A percentile compares a stretch with the other conserved stretches of the same genome.
These are phyloP conservation scores for Taphrina communis DNA, from an alignment of 1,139 yeast genomes.

Conservation along the genomic window DNA sequence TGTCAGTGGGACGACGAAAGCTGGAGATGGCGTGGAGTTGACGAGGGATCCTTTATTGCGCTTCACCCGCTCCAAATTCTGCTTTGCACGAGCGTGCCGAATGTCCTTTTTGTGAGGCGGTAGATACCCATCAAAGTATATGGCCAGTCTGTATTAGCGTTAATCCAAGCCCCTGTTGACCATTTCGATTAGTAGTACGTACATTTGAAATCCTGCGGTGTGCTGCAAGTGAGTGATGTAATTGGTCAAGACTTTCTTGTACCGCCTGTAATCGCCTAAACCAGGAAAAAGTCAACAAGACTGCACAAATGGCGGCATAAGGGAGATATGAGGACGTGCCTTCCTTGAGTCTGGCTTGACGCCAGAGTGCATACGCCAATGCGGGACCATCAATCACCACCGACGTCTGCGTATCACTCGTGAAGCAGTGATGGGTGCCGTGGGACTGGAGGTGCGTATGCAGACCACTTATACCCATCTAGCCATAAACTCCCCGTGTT, in stretches of 20 bases:
- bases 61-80: conserved; percentile 5
- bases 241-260: not conserved
- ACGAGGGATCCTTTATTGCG: conserved; percentile 15
- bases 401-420: not conserved
- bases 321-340: too few species aligned
- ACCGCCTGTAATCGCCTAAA: conserved; percentile 12
- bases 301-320: too few species aligned
- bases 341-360: conserved; percentile 14
- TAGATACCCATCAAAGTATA: conserved; percentile 20
- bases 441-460: conserved; percentile 7
- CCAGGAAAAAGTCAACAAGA: not conserved
- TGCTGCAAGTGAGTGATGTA: not conserved
- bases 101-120: conserved; percentile 16
- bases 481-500: not conserved
- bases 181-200: not conserved
- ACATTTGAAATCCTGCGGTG: conserved; percentile 9
- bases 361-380: conserved; percentile 21
- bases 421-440: conserved; percentile 8
- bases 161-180: not conserved
- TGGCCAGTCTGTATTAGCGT: not conserved
- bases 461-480: conserved; percentile 20
- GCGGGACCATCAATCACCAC: conserved; percentile 28
- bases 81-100: conserved; percentile 10
- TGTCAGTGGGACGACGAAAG: conserved; percentile 16
- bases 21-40: conserved; percentile 12